phyloP scores from a whole-genome alignment of 2,329 filamentous ascomycete species.

The Penicillium sp. region DNA sequence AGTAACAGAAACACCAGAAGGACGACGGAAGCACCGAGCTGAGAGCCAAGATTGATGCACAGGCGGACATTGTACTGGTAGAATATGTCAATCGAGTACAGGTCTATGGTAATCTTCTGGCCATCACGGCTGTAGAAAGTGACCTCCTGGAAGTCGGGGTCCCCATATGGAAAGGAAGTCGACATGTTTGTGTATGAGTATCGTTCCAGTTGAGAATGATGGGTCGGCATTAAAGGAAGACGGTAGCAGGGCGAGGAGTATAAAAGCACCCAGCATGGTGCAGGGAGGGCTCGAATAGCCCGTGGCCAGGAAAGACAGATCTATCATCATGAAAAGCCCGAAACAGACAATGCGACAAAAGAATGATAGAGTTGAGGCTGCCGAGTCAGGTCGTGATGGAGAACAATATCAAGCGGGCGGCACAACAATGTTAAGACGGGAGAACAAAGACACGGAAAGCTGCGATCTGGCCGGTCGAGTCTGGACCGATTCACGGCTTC shows the following conservation, averaged over 20 bases:
- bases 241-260: slow-evolving; percentile 3
- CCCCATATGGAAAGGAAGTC: slow-evolving; percentile 6
- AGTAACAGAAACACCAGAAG: slow-evolving; percentile 65
- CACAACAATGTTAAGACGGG: slow-evolving; percentile 8
- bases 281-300: background rate
- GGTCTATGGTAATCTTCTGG: slow-evolving; percentile 38
- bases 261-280: slow-evolving; percentile 10
- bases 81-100: slow-evolving; percentile 47
- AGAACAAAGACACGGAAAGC: slow-evolving; percentile 6
- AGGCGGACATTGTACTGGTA: slow-evolving; percentile 49
- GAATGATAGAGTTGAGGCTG: background rate
- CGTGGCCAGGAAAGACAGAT: slow-evolving; percentile 3
- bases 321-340: slow-evolving; percentile 17
- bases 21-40: slow-evolving; percentile 66
- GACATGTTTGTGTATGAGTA: background rate
- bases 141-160: slow-evolving; percentile 54
- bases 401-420: slow-evolving; percentile 28
- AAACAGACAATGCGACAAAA: slow-evolving; percentile 30
- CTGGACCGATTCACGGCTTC: background rate
- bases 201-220: background rate
- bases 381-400: slow-evolving; percentile 2
- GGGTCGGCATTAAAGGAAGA: background rate
- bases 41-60: slow-evolving; percentile 65
- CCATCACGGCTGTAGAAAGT: slow-evolving; percentile 49
- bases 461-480: background rate